Percentiles rank a stretch among this genome's conserved stretches.
Conservation (phyloP, 2,329 filamentous ascomycete species). For the Alternaria solani region DNA sequence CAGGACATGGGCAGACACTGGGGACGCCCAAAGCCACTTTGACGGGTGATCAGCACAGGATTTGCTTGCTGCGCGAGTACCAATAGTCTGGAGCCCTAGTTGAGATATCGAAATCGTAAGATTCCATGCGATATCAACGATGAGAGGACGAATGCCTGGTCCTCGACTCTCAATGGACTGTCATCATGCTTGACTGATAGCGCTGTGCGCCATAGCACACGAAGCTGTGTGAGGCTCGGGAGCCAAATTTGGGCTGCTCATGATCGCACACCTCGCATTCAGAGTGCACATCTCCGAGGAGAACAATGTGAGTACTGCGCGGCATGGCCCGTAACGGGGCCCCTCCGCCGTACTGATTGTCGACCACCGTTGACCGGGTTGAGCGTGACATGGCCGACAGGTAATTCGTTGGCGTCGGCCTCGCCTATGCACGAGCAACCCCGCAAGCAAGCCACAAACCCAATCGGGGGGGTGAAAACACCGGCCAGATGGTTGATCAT, state of each 20-base stretch:
- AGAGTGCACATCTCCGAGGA: slow-evolving; percentile 3
- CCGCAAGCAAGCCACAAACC: slow-evolving; percentile 31
- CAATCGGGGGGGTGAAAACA: slow-evolving; percentile 13
- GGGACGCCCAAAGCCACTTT: slow-evolving; percentile 44
- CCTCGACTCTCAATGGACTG: slow-evolving; percentile 22
- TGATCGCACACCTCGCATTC: slow-evolving; percentile 16
- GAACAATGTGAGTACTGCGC: slow-evolving; percentile 3
- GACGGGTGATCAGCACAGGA: slow-evolving; percentile 48
- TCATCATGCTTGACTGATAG: slow-evolving; percentile 35
- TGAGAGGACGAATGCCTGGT: slow-evolving; percentile 20
- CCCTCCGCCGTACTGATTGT: slow-evolving; percentile 9
- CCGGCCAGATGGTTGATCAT: slow-evolving; percentile 29
- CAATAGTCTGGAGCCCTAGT: slow-evolving; percentile 40
- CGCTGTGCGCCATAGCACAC: slow-evolving; percentile 30
- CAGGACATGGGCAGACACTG: slow-evolving; percentile 28
- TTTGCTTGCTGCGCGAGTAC: slow-evolving; percentile 34
- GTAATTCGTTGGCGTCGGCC: slow-evolving; percentile 31
- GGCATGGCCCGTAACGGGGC: slow-evolving; percentile 11
- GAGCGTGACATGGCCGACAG: slow-evolving; percentile 27
- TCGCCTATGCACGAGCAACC: slow-evolving; percentile 36
- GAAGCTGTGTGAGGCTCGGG: slow-evolving; percentile 21
- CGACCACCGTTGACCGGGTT: slow-evolving; percentile 32
- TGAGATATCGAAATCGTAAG: slow-evolving; percentile 16
- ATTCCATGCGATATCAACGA: slow-evolving; percentile 31
- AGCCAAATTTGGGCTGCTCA: slow-evolving; percentile 24